Percentiles rank a stretch among this genome's conserved stretches.
Conservation (phyloP, 2,329 filamentous ascomycete species). For the Calonectria ilicicola region DNA sequence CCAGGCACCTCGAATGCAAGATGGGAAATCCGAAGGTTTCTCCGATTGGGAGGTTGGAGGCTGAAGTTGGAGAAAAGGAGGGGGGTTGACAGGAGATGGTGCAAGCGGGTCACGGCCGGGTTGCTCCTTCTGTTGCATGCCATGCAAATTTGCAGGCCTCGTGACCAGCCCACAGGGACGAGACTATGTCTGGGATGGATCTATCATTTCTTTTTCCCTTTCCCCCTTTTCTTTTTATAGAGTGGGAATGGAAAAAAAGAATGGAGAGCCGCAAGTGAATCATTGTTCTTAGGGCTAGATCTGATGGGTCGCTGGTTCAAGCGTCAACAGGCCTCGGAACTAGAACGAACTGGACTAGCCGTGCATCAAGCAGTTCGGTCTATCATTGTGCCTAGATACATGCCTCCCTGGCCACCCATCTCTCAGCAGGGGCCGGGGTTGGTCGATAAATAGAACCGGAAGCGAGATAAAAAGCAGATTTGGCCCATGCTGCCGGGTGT, state of each 20-base stretch:
- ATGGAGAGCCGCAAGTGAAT: not conserved
- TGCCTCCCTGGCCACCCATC: not conserved
- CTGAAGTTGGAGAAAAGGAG: not conserved
- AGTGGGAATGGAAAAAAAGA: not conserved
- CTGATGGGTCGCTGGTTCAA: not conserved
- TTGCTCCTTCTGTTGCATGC: not conserved
- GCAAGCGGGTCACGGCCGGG: not conserved
- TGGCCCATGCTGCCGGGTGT: not conserved
- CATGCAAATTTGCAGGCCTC: not conserved
- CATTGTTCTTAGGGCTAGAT: not conserved
- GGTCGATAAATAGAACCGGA: not conserved
- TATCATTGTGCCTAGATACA: not conserved
- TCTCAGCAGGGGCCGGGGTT: not conserved
- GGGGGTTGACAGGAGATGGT: not conserved
- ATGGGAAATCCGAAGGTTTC: no score
- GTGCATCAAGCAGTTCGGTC: not conserved
- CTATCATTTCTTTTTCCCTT: conserved; percentile 1
- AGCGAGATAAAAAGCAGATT: conserved; percentile 12
- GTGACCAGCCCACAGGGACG: conserved; percentile 1
- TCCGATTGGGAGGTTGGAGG: not conserved
- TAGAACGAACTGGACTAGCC: not conserved
- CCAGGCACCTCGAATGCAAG: not conserved
- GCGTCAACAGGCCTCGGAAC: not conserved
- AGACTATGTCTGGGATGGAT: not conserved
- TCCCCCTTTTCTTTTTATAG: conserved; percentile 5